Conservation (phyloP, 2,329 filamentous ascomycete genomes). For the Aureobasidium sp. region DNA sequence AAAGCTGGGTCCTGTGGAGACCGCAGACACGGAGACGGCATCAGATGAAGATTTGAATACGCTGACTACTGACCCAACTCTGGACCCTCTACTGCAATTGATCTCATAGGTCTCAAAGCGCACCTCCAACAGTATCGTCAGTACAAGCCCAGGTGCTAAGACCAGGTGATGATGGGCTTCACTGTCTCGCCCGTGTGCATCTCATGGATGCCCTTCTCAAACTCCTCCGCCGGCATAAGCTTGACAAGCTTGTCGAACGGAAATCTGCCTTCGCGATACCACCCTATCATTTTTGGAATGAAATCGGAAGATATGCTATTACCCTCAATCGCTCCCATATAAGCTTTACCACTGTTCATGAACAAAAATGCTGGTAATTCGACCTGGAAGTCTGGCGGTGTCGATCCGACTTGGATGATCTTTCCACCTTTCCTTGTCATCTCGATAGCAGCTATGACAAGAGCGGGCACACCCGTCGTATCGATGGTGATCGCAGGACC, state of each 20-base stretch:
- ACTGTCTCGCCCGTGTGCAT: conserved; percentile 30
- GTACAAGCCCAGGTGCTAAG: background rate
- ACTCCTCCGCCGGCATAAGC: conserved; percentile 38
- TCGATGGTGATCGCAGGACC: conserved; percentile 45
- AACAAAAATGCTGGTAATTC: conserved; percentile 39
- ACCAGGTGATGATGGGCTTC: conserved; percentile 19
- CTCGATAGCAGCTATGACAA: conserved; percentile 39
- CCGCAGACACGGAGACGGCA: background rate
- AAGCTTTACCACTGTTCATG: conserved; percentile 43
- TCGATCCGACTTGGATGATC: conserved; percentile 45
- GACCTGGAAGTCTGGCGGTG: conserved; percentile 38
- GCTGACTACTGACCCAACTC: background rate
- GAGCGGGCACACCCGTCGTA: conserved; percentile 40
- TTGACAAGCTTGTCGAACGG: conserved; percentile 42
- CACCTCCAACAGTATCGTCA: background rate
- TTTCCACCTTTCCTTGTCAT: conserved; percentile 41
- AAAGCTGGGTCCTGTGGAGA: background rate
- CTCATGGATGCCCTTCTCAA: conserved; percentile 35
- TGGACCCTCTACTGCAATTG: background rate
- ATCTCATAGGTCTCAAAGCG: background rate
- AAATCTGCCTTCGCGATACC: conserved; percentile 42
- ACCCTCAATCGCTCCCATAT: conserved; percentile 44
- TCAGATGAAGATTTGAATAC: background rate
- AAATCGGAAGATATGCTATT: conserved; percentile 37
- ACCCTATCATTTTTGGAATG: conserved; percentile 44